These are phyloP conservation scores for Irpex sp. DNA, from an alignment of 1,284 basidiomycete species.

Conservation along the genomic window DNA sequence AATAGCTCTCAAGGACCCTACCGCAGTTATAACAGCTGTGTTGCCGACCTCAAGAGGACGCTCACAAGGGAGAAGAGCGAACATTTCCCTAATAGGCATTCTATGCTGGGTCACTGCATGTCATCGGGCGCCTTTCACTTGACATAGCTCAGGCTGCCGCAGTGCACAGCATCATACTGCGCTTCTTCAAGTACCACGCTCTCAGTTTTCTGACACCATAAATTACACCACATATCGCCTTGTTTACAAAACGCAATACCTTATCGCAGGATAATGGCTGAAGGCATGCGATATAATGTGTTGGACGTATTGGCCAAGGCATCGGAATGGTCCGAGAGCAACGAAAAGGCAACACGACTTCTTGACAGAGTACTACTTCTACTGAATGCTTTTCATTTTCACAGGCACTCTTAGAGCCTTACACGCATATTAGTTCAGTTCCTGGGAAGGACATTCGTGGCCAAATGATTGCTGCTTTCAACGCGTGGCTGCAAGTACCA, in stretches of 20 bases:
- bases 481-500: conserved; percentile 87
- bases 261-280: neutral
- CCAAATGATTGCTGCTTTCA: conserved; percentile 92
- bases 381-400: neutral
- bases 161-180: neutral
- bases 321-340: conserved; percentile 12
- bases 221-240: neutral
- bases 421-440: conserved; percentile 78
- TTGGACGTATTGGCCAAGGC: conserved; percentile 13
- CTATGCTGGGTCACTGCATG: neutral
- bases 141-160: neutral
- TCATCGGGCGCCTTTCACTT: neutral
- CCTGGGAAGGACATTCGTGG: conserved; percentile 94
- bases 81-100: neutral
- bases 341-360: conserved; percentile 3
- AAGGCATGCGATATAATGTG: conserved; percentile 8
- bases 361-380: neutral
- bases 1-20: too few species aligned
- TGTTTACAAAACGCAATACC: neutral
- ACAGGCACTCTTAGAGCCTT: conserved; percentile 85
- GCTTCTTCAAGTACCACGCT: neutral
- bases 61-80: too few species aligned
- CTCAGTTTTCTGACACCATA: neutral
- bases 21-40: too few species aligned
- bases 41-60: neutral